These are phyloP conservation scores for Paracoccidioides brasiliensis DNA, from an alignment of 2,329 filamentous ascomycete genomes.

Conservation along the genomic window DNA sequence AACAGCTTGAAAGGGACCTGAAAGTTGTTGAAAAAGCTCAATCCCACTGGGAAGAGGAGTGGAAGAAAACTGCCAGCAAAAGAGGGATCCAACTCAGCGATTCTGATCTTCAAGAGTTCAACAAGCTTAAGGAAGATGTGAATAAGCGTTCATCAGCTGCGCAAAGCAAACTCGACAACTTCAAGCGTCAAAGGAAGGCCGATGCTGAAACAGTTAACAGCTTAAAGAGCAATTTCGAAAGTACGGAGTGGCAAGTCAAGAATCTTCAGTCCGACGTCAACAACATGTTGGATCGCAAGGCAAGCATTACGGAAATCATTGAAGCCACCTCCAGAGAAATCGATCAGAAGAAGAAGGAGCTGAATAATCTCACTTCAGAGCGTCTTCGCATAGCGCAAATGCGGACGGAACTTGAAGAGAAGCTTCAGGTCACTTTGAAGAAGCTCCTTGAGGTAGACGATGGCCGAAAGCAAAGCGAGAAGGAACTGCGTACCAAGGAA, in stretches of 20 bases:
- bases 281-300: constrained; percentile 55
- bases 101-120: constrained; percentile 80
- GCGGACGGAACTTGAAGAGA: constrained; percentile 81
- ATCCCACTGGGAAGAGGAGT: constrained; percentile 75
- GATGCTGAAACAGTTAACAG: constrained; percentile 85
- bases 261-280: constrained; percentile 60
- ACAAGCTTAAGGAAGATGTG: constrained; percentile 68
- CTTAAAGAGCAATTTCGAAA: constrained; percentile 76
- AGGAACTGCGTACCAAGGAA: constrained; percentile 66
- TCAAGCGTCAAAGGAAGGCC: constrained; percentile 79
- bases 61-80: constrained; percentile 70
- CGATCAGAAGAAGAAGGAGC: constrained; percentile 76
- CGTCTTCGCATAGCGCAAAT: constrained; percentile 67
- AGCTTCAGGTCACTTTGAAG: constrained; percentile 65
- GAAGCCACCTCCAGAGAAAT: constrained; percentile 65
- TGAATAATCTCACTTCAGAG: constrained; percentile 74
- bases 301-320: constrained; percentile 47
- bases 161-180: constrained; percentile 69
- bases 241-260: constrained; percentile 57
- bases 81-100: constrained; percentile 78
- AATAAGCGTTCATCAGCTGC: constrained; percentile 69
- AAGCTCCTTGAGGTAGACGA: constrained; percentile 79
- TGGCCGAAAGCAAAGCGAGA: constrained; percentile 71
- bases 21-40: constrained; percentile 80
- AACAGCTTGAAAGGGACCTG: constrained; percentile 68